phyloP scores from a whole-genome alignment of 371 early-diverging fungal genomes.

The Blakeslea trispora region DNA sequence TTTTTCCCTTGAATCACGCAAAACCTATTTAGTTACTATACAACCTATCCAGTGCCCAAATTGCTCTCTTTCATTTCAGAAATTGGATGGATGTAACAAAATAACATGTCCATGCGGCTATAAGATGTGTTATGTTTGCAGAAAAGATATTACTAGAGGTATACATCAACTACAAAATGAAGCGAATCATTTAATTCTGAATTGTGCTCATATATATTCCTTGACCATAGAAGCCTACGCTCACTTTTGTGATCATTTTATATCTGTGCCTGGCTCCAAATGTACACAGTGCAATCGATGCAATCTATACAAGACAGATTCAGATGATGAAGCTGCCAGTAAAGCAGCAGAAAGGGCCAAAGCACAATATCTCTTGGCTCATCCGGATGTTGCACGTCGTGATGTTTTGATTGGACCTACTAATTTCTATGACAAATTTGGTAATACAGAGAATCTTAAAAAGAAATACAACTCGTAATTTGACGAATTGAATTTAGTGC shows the following conservation, averaged over 20 bases:
- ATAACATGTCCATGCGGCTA: slow-evolving; percentile 66
- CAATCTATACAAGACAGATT: slow-evolving; percentile 60
- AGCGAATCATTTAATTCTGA: not conserved
- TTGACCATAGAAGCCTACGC: slow-evolving; percentile 48
- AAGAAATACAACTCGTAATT: too few relatives aligned
- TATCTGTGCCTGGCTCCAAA: slow-evolving; percentile 47
- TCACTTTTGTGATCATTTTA: slow-evolving; percentile 71
- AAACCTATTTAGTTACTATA: not conserved
- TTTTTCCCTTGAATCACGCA: not conserved
- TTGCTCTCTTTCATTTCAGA: slow-evolving; percentile 62
- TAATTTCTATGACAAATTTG: slow-evolving; percentile 23
- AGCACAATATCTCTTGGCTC: slow-evolving; percentile 50
- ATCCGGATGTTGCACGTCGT: slow-evolving; percentile 35
- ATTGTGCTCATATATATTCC: too few relatives aligned
- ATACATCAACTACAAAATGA: not conserved
- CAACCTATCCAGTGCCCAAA: slow-evolving; percentile 54
- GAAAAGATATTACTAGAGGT: slow-evolving; percentile 55
- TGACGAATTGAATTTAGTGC: not conserved
- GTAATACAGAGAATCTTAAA: slow-evolving; percentile 2
- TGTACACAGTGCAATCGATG: slow-evolving; percentile 61
- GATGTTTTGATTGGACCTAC: slow-evolving; percentile 35
- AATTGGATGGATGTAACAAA: slow-evolving; percentile 71
- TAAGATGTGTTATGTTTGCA: slow-evolving; percentile 70
- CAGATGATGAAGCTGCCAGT: slow-evolving; percentile 52
- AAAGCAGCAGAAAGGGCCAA: slow-evolving; percentile 53